Base-by-base conservation (phyloP, 164 flowering plant species). In the Echeveria elegans region DNA sequence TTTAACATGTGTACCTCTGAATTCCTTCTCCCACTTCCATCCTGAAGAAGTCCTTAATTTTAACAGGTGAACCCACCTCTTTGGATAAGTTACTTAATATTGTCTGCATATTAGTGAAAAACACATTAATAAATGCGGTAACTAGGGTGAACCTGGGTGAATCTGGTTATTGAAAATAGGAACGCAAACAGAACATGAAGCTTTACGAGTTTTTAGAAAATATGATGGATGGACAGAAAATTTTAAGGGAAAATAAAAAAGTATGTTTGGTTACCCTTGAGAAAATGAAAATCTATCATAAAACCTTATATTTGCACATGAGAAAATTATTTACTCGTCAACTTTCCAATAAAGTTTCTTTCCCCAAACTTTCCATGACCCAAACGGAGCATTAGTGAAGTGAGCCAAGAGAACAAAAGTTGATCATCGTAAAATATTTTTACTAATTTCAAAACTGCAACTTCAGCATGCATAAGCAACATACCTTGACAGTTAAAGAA, bases 21-120 rank as follows among this genome's bases (percentile, higher is more conserved):
- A 83, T 78, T 73, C 88, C 96, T 81, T 88, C 98, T 76, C 98
- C 97, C 70, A 88, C 97, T 80, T 90, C 98, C 81, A 93, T 75
- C 80, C 96, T 83, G 67, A 82, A 72, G 72, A 88, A 93, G 52
- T 73, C 89, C 53, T 83, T 85, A 45, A 90, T 83, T 72, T 74
- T 86, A 77, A 93, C 94, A 10, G 84, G 71, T 24, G 92, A 80
- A 9, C 96, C 97, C 68, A 90, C 89, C 76, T 93, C 89, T 79
- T 87, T 84, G 16, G 95, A 89, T 36, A 93, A 76, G 71, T 84
- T 85, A 71, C 74, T 68, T 41, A 93, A 61, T 62, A 88, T 47
- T 11, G 85, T 81, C 96, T 92, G 89, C 73, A 77, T 7, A 72
- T 58, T 59, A 65, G 45, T 7, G 52, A 1, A 32, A 30, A 63